Evolutionary conservation across 2,329 filamentous ascomycete genomes (phyloP), one percentile per base, ranked within the genome.

Genomic region (Verticillium alfalfae): DNA sequence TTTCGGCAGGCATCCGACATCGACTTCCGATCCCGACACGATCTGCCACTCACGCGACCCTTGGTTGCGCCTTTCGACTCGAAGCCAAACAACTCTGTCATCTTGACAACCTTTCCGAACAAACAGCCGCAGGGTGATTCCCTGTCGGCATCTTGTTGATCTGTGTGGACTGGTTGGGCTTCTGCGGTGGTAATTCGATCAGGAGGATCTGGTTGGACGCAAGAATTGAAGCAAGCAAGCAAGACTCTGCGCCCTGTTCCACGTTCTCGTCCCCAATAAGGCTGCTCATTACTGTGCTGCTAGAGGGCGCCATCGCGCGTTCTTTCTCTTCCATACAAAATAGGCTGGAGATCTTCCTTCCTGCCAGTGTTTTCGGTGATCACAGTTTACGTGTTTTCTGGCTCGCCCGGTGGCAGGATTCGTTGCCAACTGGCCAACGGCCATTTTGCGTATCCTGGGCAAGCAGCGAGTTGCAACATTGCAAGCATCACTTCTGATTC

Each of bases 101-200:
- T 52, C 45, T 10, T 52, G 45, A 52, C 45, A 52, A 5, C 45
- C 45, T 16, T 5, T 16, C 16, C 45, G 22, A 31, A 52, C 18
- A 52, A 26, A 52, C 45, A 26, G 45, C 45, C 9, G 18, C 45
- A 18, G 62, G 64, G 60, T 64, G 58, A 65, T 65, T 58, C 52
- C 41, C 54, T 57, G 39, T 54, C 38, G 60, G 64, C 52, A 41
- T 54, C 56, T 41, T 34, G 37, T 62, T 58, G 55, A 60, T 64
- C 62, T 64, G 58, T 58, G 62, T 62, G 62, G 62, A 64, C 60
- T 56, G 62, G 64, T 58, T 62, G 60, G 60, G 64, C 62, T 61
- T 64, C 31, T 57, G 60, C 56, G 58, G 58, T 56, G 26, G 54
- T 56, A 26, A 56, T 56, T 34, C 16, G 13, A 34, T 15, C 54